Conservation (phyloP, 2,329 filamentous ascomycete species). For the Cladosporium austrohemisphaericum region DNA sequence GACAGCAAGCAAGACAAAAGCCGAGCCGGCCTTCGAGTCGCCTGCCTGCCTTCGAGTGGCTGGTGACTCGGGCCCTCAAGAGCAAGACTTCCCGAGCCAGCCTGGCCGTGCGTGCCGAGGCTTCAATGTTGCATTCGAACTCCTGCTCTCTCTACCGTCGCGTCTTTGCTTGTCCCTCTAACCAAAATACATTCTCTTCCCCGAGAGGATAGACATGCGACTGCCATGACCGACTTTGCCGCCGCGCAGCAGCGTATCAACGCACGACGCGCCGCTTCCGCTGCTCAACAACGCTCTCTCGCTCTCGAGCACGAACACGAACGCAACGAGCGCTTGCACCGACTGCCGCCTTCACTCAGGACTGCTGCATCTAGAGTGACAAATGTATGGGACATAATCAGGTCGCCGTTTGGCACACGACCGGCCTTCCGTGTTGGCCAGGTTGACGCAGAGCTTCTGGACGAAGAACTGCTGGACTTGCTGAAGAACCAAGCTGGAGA, state of each 20-base stretch:
- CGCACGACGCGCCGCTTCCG: constrained; percentile 68
- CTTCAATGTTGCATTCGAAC: no score
- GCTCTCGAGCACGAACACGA: constrained; percentile 11
- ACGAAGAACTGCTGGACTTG: constrained; percentile 85
- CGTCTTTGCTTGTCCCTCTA: background rate
- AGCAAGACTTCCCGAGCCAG: background rate
- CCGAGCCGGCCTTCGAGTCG: no score
- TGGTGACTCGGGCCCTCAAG: background rate
- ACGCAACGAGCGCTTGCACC: constrained; percentile 29
- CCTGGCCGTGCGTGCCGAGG: constrained; percentile 5
- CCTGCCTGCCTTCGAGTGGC: no score
- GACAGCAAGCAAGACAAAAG: no score
- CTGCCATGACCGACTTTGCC: constrained; percentile 63
- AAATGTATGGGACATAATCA: constrained; percentile 63
- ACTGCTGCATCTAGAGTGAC: constrained; percentile 32
- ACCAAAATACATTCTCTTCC: no score
- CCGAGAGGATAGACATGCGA: constrained; percentile 6
- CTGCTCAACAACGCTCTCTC: constrained; percentile 36
- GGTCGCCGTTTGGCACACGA: constrained; percentile 70
- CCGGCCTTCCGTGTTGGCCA: constrained; percentile 92
- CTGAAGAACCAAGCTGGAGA: constrained; percentile 83
- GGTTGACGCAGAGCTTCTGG: constrained; percentile 89
- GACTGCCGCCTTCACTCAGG: constrained; percentile 55
- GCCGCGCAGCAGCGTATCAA: constrained; percentile 84
- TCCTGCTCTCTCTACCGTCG: no score